A percentile compares a stretch with the other conserved stretches of the same genome.
phyloP scores from a whole-genome alignment of 768 basidiomycete genomes.

The Mycena metata region DNA sequence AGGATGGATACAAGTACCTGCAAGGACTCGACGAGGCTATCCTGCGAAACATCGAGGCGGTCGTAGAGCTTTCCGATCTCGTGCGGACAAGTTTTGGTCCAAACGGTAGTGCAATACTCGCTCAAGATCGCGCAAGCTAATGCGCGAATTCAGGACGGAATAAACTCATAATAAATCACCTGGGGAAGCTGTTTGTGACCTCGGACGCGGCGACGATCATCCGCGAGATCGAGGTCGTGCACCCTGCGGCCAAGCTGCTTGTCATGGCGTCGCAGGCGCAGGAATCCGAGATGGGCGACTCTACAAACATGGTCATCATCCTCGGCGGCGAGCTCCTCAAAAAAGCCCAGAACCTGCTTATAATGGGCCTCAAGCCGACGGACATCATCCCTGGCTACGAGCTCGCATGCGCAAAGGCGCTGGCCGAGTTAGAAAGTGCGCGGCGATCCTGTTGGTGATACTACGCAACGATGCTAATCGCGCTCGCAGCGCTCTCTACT shows the following conservation, averaged over 20 bases:
- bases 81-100: slow-evolving; percentile 97
- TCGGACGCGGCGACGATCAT: slow-evolving; percentile 99
- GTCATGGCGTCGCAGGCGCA: slow-evolving; percentile 99
- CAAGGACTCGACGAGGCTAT: slow-evolving; percentile 98
- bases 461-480: slow-evolving; percentile 34
- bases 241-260: slow-evolving; percentile 98
- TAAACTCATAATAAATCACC: slow-evolving; percentile 97
- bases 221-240: slow-evolving; percentile 97
- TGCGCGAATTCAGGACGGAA: slow-evolving; percentile 77
- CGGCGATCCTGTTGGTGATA: slow-evolving; percentile 36
- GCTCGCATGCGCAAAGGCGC: slow-evolving; percentile 85
- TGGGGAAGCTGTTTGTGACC: slow-evolving; percentile 95
- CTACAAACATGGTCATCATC: slow-evolving; percentile 96
- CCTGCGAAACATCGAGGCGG: slow-evolving; percentile 94
- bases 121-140: slow-evolving; percentile 24
- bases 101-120: slow-evolving; percentile 65
- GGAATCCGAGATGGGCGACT: slow-evolving; percentile 98
- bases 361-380: slow-evolving; percentile 98
- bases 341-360: slow-evolving; percentile 89
- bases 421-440: slow-evolving; percentile 92
- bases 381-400: slow-evolving; percentile 97
- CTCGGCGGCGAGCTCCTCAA: slow-evolving; percentile 96
- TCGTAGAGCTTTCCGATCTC: slow-evolving; percentile 94
- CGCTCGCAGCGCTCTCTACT: slow-evolving; percentile 71
- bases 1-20: slow-evolving; percentile 96